A percentile compares a stretch with the other conserved stretches of the same genome.
Evolutionary conservation across 1,284 basidiomycete genomes (phyloP).

Genomic region (Trametes hirsuta): DNA sequence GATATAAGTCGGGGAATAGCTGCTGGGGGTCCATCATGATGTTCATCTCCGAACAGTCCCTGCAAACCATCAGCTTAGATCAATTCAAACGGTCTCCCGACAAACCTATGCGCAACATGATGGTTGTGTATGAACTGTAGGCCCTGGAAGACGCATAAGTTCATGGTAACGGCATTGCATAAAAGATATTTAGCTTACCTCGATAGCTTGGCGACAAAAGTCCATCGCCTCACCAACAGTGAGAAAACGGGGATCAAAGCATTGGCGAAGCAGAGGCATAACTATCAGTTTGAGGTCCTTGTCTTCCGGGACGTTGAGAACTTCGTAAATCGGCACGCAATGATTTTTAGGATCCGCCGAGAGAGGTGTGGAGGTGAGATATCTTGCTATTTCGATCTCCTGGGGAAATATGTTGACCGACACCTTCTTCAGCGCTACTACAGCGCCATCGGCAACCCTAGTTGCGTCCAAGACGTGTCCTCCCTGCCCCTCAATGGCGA

Average conservation of each 20-base stretch:
- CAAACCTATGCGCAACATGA: constrained; percentile 24
- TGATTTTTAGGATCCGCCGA: constrained; percentile 32
- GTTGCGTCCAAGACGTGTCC: constrained; percentile 23
- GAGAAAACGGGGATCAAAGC: constrained; percentile 26
- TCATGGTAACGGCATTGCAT: constrained; percentile 12
- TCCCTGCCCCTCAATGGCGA: not conserved
- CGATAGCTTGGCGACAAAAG: constrained; percentile 34
- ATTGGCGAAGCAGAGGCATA: constrained; percentile 30
- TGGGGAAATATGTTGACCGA: constrained; percentile 1
- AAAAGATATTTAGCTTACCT: constrained; percentile 29
- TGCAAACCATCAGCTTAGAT: constrained; percentile 16
- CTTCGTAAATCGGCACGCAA: constrained; percentile 30
- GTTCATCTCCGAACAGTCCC: constrained; percentile 42
- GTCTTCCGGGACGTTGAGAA: constrained; percentile 21
- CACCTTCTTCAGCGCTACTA: constrained; percentile 27
- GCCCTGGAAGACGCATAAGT: constrained; percentile 33
- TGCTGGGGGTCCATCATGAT: constrained; percentile 42
- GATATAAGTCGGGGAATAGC: constrained; percentile 29
- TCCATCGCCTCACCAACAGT: constrained; percentile 35
- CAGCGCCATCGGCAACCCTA: constrained; percentile 18
- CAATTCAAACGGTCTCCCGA: not conserved
- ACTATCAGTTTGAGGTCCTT: constrained; percentile 26
- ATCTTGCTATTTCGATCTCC: constrained; percentile 25
- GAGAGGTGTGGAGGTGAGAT: constrained; percentile 26
- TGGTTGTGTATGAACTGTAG: constrained; percentile 26